Base-by-base conservation (phyloP, 2,329 filamentous ascomycete species). In the Alternaria angustiovoidea region DNA sequence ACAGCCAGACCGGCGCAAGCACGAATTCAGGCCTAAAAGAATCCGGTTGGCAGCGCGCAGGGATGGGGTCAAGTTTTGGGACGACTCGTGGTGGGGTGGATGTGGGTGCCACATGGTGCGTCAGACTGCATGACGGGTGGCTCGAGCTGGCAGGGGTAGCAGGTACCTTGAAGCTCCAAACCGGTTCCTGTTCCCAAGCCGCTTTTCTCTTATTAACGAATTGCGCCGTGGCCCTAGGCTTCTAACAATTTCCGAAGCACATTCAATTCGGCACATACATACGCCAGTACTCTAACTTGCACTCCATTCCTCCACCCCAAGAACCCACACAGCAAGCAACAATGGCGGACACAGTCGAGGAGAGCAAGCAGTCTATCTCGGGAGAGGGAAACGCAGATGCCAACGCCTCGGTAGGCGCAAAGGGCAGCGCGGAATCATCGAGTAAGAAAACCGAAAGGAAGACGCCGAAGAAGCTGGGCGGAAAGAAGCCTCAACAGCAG, bases 401-500 rank as follows among this genome's bases (percentile, higher is more conserved):
- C 67, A 73, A 72, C 62, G 76, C 75, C 51, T 76, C 73, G 22
- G 43, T 76, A 47, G 75, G 76, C 65, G 76, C 65, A 66, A 76
- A 74, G 63, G 76, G 74, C 59, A 75, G 62, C 60, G 75, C 74
- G 51, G 75, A 78, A 71, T 77, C 72, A 74, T 75, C 74, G 72
- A 78, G 76, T 78, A 77, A 80, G 78, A 80, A 79, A 78, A 78
- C 71, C 67, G 77, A 79, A 68, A 83, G 81, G 74, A 81, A 80
- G 70, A 79, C 81, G 60, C 82, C 82, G 38, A 81, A 83, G 75
- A 84, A 84, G 78, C 74, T 84, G 66, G 80, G 81, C 70, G 73
- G 73, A 63, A 82, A 83, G 75, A 77, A 80, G 68, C 71, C 74
- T 63, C 77, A 80, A 69, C 77, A 80, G 62, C 77, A 81, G 68